These are phyloP conservation scores for Plasmodium coatneyi DNA, from an alignment of 169 alveolate species.

Conservation along the genomic window DNA sequence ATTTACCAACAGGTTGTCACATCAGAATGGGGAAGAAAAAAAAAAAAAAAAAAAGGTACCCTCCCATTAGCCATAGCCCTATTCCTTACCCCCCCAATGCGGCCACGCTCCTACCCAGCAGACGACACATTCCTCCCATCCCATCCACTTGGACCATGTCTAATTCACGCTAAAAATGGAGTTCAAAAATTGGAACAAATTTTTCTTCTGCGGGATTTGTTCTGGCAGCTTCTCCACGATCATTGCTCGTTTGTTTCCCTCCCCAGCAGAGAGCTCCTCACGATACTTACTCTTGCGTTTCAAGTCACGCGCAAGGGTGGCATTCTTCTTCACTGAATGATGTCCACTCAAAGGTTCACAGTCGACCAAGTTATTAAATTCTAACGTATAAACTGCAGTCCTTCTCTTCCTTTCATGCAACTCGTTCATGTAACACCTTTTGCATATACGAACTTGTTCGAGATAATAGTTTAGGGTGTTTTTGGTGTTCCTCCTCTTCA, in stretches of 20 bases:
- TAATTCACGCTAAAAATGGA: conserved; percentile 42
- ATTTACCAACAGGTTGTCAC: not conserved
- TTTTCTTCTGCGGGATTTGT: conserved; percentile 24
- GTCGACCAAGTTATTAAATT: conserved; percentile 27
- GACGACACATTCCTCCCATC: not conserved
- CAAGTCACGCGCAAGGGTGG: not conserved
- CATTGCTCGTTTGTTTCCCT: not conserved
- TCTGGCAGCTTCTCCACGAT: not conserved
- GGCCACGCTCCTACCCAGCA: not conserved
- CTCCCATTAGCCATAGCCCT: not conserved
- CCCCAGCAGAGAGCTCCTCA: not conserved
- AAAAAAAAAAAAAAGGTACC: not conserved
- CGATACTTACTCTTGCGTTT: not conserved
- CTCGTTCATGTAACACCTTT: conserved; percentile 32
- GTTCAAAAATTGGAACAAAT: conserved; percentile 33
- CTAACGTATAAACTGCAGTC: conserved; percentile 62
- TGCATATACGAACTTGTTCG: conserved; percentile 23
- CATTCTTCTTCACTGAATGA: not conserved
- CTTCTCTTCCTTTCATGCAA: conserved; percentile 44
- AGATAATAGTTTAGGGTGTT: not conserved
- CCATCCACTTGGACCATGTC: not conserved
- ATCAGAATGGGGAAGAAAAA: not conserved
- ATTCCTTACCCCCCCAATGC: not conserved
- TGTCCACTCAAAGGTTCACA: not conserved
- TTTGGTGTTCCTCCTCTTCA: conserved; percentile 1